These are phyloP conservation scores for Candida pseudoglaebosa DNA, from an alignment of 805 yeast genomes.

Conservation along the genomic window DNA sequence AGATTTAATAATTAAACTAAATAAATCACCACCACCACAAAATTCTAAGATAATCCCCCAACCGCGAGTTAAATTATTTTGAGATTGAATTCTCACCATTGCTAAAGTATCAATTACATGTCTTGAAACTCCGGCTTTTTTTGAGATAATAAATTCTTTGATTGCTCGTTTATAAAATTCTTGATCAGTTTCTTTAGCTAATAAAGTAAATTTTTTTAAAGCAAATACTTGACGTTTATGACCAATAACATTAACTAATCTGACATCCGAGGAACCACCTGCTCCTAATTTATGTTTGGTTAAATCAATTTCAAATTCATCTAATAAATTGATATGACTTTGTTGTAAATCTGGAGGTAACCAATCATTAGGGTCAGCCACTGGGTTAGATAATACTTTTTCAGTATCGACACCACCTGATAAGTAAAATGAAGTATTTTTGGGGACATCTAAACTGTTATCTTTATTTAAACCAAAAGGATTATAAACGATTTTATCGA, in stretches of 20 bases:
- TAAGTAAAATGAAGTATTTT: slow-evolving; percentile 24
- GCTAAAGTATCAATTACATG: slow-evolving; percentile 59
- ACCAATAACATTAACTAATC: slow-evolving; percentile 33
- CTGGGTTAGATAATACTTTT: slow-evolving; percentile 55
- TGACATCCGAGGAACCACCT: slow-evolving; percentile 71
- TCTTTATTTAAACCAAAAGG: slow-evolving; percentile 56
- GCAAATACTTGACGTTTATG: slow-evolving; percentile 53
- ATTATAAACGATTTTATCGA: slow-evolving; percentile 53
- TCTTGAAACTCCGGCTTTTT: slow-evolving; percentile 47
- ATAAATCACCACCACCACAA: slow-evolving; percentile 61
- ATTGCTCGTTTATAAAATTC: slow-evolving; percentile 62
- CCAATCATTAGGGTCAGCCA: slow-evolving; percentile 61
- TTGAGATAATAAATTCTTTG: slow-evolving; percentile 62
- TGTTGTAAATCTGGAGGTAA: slow-evolving; percentile 55
- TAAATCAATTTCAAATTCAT: slow-evolving; percentile 48
- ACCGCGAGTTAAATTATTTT: slow-evolving; percentile 52
- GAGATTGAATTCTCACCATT: slow-evolving; percentile 54
- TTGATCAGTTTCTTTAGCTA: slow-evolving; percentile 58
- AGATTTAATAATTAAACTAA: slow-evolving; percentile 48
- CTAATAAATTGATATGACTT: slow-evolving; percentile 44
- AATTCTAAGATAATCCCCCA: slow-evolving; percentile 75
- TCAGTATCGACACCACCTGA: slow-evolving; percentile 39
- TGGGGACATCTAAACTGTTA: slow-evolving; percentile 21
- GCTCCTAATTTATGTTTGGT: slow-evolving; percentile 52
- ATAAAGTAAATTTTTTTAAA: slow-evolving; percentile 58